Evolutionary conservation across 2,329 filamentous ascomycete genomes (phyloP).

Genomic region (Penicillium aurantiogriseum): DNA sequence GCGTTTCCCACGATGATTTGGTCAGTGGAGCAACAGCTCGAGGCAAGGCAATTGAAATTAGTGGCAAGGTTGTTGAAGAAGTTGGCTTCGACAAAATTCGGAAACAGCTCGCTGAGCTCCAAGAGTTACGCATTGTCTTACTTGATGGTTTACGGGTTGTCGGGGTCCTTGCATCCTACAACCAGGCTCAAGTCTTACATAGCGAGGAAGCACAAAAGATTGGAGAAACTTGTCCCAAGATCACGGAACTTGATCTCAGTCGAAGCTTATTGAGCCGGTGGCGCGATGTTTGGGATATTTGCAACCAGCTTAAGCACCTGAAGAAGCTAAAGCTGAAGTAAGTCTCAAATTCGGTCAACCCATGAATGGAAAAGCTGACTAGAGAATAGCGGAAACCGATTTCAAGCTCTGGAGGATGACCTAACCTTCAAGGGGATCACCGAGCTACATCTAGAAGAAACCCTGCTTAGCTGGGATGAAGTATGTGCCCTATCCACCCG

Average conservation of each 20-base stretch:
- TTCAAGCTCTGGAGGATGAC: constrained; percentile 44
- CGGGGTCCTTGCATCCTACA: constrained; percentile 32
- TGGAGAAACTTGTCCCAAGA: constrained; percentile 54
- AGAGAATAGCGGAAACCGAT: constrained; percentile 67
- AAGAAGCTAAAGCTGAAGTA: constrained; percentile 70
- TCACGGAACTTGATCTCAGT: constrained; percentile 76
- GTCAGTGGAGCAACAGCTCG: constrained; percentile 18
- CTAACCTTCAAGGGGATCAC: constrained; percentile 52
- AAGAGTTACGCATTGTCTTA: constrained; percentile 76
- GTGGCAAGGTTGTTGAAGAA: constrained; percentile 84
- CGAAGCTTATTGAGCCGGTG: constrained; percentile 74
- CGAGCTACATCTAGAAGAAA: constrained; percentile 66
- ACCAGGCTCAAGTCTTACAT: constrained; percentile 15
- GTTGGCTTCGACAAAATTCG: constrained; percentile 93
- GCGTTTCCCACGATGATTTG: constrained; percentile 17
- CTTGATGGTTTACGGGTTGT: constrained; percentile 71
- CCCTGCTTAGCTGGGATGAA: constrained; percentile 64
- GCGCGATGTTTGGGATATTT: constrained; percentile 67
- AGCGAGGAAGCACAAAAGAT: constrained; percentile 49
- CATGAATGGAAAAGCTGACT: constrained; percentile 13
- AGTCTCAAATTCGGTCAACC: constrained; percentile 25
- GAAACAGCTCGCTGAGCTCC: constrained; percentile 70
- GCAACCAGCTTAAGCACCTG: constrained; percentile 65
- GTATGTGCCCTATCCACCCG: constrained; percentile 43
- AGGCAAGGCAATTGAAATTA: constrained; percentile 64